Conservation (phyloP, 192 early-diverging fungal genomes). For the Mortierella claussenii region DNA sequence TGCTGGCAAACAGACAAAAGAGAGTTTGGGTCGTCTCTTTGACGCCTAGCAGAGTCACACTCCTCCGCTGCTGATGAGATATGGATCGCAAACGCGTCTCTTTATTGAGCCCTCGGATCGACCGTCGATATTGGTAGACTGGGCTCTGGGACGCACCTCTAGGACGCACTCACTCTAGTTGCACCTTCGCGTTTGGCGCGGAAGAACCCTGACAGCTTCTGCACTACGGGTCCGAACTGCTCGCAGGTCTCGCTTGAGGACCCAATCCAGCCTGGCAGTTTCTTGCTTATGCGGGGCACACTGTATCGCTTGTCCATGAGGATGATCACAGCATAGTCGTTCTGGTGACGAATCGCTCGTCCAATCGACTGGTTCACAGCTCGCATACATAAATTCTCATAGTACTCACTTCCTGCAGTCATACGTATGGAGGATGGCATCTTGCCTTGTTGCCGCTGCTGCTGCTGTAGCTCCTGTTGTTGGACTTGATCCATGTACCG, state of each 20-base stretch:
- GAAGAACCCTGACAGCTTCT: constrained; percentile 60
- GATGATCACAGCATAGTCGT: constrained; percentile 88
- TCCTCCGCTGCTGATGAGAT: no score
- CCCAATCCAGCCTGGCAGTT: constrained; percentile 84
- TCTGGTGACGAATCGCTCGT: constrained; percentile 89
- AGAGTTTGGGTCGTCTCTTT: neutral
- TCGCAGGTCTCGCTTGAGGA: constrained; percentile 57
- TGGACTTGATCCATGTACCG: constrained; percentile 65
- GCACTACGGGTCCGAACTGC: constrained; percentile 60
- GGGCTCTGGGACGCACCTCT: no score
- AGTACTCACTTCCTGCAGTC: constrained; percentile 73
- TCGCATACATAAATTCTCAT: constrained; percentile 93
- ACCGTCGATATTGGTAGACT: no score
- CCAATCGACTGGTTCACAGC: constrained; percentile 88
- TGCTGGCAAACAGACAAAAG: neutral
- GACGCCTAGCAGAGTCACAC: neutral
- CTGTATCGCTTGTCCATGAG: constrained; percentile 81
- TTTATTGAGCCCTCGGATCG: no score
- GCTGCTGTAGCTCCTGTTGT: constrained; percentile 17
- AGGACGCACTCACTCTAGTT: neutral
- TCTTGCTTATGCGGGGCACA: constrained; percentile 60
- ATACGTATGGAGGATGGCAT: constrained; percentile 13
- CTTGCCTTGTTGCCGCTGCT: neutral
- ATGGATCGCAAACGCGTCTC: no score
- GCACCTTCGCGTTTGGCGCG: constrained; percentile 18